phyloP scores from a whole-genome alignment of 352 stramenopile genomes.

The Phytophthora tubulina region DNA sequence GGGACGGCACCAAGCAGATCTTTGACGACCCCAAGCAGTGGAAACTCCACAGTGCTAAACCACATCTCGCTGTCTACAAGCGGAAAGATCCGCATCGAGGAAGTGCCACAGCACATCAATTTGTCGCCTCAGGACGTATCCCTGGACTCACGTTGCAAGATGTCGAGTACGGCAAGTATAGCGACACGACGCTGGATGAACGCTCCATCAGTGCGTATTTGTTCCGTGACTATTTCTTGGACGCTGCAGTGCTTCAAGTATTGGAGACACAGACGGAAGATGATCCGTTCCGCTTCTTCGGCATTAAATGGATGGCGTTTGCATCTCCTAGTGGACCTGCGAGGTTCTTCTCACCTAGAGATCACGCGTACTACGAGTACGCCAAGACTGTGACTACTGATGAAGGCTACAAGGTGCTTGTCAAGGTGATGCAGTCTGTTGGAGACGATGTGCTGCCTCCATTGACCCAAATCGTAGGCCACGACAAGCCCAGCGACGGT shows the following conservation, averaged over 20 bases:
- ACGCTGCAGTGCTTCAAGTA: conserved; percentile 72
- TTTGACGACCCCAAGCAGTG: conserved; percentile 69
- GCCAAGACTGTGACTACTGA: conserved; percentile 55
- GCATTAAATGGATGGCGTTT: conserved; percentile 81
- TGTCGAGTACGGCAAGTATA: conserved; percentile 76
- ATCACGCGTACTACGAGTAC: conserved; percentile 74
- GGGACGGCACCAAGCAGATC: conserved; percentile 68
- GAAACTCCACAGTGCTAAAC: conserved; percentile 71
- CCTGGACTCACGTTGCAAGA: conserved; percentile 67
- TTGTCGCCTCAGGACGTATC: conserved; percentile 67
- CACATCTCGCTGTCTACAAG: conserved; percentile 64
- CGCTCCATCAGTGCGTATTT: conserved; percentile 66
- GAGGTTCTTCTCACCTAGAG: conserved; percentile 60
- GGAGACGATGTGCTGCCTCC: conserved; percentile 55
- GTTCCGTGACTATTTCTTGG: conserved; percentile 72
- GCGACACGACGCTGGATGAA: conserved; percentile 76
- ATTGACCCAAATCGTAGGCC: conserved; percentile 35
- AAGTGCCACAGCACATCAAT: conserved; percentile 45
- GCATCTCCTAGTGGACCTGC: conserved; percentile 51
- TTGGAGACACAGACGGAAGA: conserved; percentile 66
- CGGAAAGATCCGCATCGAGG: conserved; percentile 32
- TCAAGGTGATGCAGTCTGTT: conserved; percentile 72
- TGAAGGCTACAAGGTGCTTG: conserved; percentile 63
- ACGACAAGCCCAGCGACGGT: conserved; percentile 42
- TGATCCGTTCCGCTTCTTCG: conserved; percentile 78